phyloP scores from a whole-genome alignment of 495 filamentous ascomycete species.

The Cudoniella acicularis region DNA sequence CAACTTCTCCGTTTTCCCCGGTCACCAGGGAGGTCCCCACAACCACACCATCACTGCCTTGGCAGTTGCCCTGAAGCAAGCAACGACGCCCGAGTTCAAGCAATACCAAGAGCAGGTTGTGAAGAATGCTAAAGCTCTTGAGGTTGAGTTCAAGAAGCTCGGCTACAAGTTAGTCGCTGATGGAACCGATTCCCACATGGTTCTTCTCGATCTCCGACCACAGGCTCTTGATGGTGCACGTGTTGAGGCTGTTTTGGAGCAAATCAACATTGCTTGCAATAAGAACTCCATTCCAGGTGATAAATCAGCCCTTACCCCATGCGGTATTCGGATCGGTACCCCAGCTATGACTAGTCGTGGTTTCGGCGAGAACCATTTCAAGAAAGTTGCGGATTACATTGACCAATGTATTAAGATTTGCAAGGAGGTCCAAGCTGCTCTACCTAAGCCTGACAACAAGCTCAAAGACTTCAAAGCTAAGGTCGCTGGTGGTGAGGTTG shows the following conservation, averaged over 20 bases:
- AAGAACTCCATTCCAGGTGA: constrained; percentile 98
- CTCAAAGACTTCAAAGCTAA: constrained; percentile 98
- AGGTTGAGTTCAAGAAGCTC: constrained; percentile 72
- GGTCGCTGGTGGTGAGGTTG: constrained; percentile 71
- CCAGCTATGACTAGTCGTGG: constrained; percentile 96
- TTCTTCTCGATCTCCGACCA: constrained; percentile 84
- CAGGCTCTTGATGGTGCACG: constrained; percentile 85
- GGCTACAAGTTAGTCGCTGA: constrained; percentile 92
- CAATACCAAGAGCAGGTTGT: constrained; percentile 92
- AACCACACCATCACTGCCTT: constrained; percentile 99
- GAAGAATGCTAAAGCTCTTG: constrained; percentile 87
- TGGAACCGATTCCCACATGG: constrained; percentile 98
- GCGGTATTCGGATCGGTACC: constrained; percentile 91
- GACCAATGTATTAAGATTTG: constrained; percentile 76
- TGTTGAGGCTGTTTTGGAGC: constrained; percentile 93
- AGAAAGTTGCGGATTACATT: constrained; percentile 84
- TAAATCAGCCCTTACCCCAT: constrained; percentile 93
- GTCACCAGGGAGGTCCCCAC: constrained; percentile 98
- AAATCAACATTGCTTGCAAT: constrained; percentile 98
- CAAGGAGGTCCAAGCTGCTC: constrained; percentile 73
- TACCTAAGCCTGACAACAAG: constrained; percentile 97
- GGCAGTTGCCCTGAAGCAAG: constrained; percentile 95
- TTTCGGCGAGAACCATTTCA: constrained; percentile 91
- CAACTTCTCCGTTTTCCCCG: constrained; percentile 99
- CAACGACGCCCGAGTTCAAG: constrained; percentile 88